Evolutionary conservation across 1,139 yeast genomes (phyloP), one percentile per base, ranked within the genome.

Genomic region (Sugiyamaella novakii): DNA sequence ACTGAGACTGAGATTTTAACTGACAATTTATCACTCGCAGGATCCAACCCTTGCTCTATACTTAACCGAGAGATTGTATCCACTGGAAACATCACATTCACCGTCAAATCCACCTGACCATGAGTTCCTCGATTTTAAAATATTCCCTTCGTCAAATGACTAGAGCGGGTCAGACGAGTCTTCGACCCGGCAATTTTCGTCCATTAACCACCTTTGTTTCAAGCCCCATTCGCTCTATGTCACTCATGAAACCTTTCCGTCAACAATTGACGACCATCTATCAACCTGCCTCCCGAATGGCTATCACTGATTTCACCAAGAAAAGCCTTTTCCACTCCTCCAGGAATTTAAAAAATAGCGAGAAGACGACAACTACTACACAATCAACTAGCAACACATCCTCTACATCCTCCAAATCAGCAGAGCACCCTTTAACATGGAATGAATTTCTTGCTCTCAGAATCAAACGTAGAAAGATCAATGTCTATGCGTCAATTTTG

Each of bases 361-460:
- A 34, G 10, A 35, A 42, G 29, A 10, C 10, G 8, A 18, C 44
- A 3, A 21, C 11, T 3, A 12, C 44, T n/a, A 15, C 17, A 15
- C n/a, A 17, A 15, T 6, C 43, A 17, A 35, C 21, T 30, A 17
- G 28, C 14, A 19, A 14, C 22, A 27, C 46, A 8, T 14, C 36
- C 2, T 21, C 47, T 18, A 6, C 34, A n/a, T 21, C 43, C 4
- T 12, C 36, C 6, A 6, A 34, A 3, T 19, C 38, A 34, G 22
- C 24, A 3, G 44, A 42, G 11, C 40, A 34, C 28, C 24, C 30
- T 15, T 30, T 84, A 61, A 70, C 75, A 47, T 92, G 98, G 98
- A 77, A 79, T 42, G 84, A 87, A 45, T 92, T 87, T 65, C 81
- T 92, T 58, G 70, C 74, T 44, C 74, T 91, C 64, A 81, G 95